phyloP scores from a whole-genome alignment of 129 eudicot genomes.

The Gnaphalium uliginosum region DNA sequence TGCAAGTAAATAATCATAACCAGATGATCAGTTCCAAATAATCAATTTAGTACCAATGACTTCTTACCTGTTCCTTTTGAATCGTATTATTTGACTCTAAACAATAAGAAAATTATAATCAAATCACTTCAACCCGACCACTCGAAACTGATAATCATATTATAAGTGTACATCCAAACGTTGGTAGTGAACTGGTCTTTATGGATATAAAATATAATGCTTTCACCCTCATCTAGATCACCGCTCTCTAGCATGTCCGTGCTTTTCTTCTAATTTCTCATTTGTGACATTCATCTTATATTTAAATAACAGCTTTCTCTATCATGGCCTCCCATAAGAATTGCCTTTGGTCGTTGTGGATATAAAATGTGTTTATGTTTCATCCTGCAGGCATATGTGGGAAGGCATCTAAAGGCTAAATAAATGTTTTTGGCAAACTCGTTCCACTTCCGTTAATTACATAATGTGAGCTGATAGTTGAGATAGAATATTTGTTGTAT shows the following conservation, averaged over 20 bases:
- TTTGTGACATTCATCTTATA: conserved; percentile 5
- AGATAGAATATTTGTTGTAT: conserved; percentile 9
- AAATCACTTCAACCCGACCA: background rate
- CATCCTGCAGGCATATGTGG: conserved; percentile 76
- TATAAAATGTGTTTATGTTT: background rate
- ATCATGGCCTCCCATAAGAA: background rate
- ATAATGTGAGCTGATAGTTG: conserved; percentile 15
- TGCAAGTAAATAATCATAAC: background rate
- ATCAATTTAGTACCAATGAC: background rate
- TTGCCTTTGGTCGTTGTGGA: background rate
- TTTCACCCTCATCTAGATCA: too few species aligned
- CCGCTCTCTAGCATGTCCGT: background rate
- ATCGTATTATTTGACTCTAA: background rate
- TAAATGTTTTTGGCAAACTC: conserved; percentile 25
- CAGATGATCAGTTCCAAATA: background rate
- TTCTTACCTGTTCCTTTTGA: background rate
- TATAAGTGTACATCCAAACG: background rate
- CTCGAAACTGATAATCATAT: background rate
- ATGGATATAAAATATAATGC: too few species aligned
- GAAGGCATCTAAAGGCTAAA: conserved; percentile 53
- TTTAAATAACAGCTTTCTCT: background rate
- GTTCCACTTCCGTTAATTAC: conserved; percentile 1
- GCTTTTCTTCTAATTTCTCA: background rate
- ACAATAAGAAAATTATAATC: background rate
- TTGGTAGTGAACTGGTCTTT: background rate